A percentile compares a stretch with the other conserved stretches of the same genome.
Conservation (phyloP, 2,329 filamentous ascomycete genomes). For the Aspergillus nomiae region DNA sequence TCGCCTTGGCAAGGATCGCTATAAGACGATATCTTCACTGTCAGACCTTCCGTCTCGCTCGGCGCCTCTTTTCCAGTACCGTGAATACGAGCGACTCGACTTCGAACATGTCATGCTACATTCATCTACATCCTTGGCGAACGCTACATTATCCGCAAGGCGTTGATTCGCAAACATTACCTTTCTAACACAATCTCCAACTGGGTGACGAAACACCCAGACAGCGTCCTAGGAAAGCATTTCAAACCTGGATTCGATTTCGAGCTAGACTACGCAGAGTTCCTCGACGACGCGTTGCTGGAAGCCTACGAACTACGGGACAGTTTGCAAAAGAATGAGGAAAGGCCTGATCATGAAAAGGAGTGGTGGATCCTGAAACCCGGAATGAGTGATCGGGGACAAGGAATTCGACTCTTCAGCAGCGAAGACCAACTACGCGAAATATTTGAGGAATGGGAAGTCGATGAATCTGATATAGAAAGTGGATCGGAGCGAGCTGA, state of each 20-base stretch:
- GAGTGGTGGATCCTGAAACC: constrained; percentile 99
- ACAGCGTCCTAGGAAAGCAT: constrained; percentile 67
- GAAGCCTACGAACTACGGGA: constrained; percentile 87
- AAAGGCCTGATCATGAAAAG: constrained; percentile 61
- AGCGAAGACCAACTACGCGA: constrained; percentile 78
- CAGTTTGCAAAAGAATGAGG: constrained; percentile 71
- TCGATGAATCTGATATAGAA: constrained; percentile 57
- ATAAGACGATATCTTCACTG: constrained; percentile 57
- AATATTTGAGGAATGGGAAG: constrained; percentile 93
- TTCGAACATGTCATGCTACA: constrained; percentile 73
- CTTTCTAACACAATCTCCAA: constrained; percentile 79
- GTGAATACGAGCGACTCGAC: constrained; percentile 82
- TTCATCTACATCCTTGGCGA: constrained; percentile 67
- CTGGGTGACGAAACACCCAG: constrained; percentile 83
- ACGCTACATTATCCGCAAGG: constrained; percentile 97
- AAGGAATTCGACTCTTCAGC: constrained; percentile 87
- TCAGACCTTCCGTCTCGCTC: constrained; percentile 50
- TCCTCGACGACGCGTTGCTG: constrained; percentile 87
- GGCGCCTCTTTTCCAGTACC: constrained; percentile 71
- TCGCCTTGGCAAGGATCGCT: constrained; percentile 57
- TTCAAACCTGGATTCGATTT: constrained; percentile 81
- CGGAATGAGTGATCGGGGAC: constrained; percentile 93
- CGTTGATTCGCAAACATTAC: constrained; percentile 94
- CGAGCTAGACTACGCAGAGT: constrained; percentile 95
- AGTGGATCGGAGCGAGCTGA: constrained; percentile 43